Conservation (phyloP, 2,329 filamentous ascomycete species). For the Harringtonia aguacate region DNA sequence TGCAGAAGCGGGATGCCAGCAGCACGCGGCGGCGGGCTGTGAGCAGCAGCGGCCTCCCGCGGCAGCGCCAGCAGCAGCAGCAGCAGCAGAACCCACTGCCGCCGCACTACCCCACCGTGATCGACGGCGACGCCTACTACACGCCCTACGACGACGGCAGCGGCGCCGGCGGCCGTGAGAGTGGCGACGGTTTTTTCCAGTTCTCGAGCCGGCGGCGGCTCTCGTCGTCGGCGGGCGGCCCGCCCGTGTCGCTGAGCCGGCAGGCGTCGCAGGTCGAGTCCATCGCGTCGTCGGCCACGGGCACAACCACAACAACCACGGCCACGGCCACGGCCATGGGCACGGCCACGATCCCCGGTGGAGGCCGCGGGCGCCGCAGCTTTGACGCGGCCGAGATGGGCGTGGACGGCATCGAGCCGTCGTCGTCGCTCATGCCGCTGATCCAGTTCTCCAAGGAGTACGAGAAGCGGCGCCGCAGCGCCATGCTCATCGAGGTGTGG, state of each 20-base stretch:
- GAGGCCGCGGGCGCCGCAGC: neutral
- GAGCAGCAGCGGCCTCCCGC: slow-evolving; percentile 28
- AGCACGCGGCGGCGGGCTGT: slow-evolving; percentile 33
- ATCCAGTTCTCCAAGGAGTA: slow-evolving; percentile 46
- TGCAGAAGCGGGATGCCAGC: slow-evolving; percentile 43
- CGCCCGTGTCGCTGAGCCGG: slow-evolving; percentile 28
- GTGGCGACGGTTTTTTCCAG: no score
- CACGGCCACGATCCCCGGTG: no score
- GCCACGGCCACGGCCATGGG: slow-evolving; percentile 25
- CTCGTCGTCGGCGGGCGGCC: slow-evolving; percentile 22
- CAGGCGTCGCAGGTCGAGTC: slow-evolving; percentile 35
- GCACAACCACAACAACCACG: no score
- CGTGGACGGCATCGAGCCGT: slow-evolving; percentile 27
- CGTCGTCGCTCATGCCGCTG: slow-evolving; percentile 36
- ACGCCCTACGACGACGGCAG: slow-evolving; percentile 31
- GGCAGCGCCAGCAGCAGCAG: no score
- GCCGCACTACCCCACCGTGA: no score
- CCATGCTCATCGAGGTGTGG: slow-evolving; percentile 70
- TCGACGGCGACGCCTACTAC: slow-evolving; percentile 41
- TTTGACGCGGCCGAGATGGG: slow-evolving; percentile 17
- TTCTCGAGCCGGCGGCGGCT: slow-evolving; percentile 26
- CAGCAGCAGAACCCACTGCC: no score
- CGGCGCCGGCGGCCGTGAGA: slow-evolving; percentile 31
- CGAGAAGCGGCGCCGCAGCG: slow-evolving; percentile 35
- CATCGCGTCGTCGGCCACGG: slow-evolving; percentile 32